Conservation (phyloP, 225 moss, liverwort and hornwort species). For the Climacium dendroides region DNA sequence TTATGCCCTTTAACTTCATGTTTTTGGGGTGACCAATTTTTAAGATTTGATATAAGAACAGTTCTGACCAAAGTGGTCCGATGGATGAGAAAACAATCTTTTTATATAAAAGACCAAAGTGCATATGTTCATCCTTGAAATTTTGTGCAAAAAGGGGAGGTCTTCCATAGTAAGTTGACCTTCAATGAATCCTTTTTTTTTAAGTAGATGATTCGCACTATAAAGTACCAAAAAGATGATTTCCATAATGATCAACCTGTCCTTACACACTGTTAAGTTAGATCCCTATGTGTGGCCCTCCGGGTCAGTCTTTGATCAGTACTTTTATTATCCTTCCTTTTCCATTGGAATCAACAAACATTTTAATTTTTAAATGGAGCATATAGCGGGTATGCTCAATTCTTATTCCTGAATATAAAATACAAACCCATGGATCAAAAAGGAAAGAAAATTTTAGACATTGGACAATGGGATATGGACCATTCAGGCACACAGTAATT, state of each 20-base stretch:
- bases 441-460: neutral
- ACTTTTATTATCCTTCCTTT: neutral
- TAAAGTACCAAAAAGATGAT: neutral
- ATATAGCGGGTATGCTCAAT: neutral
- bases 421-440: neutral
- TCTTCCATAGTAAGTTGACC: neutral
- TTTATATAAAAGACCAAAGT: no score
- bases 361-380: neutral
- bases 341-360: neutral
- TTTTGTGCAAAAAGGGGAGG: neutral
- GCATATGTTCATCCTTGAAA: neutral
- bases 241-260: neutral
- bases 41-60: no score
- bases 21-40: no score
- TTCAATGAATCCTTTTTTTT: neutral
- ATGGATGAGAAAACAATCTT: no score
- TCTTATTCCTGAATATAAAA: neutral
- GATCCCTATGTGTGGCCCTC: neutral
- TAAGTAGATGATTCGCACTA: neutral
- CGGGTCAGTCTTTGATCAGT: neutral
- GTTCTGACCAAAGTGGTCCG: rapidly evolving
- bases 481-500: neutral
- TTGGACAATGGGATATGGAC: neutral
- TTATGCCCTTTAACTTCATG: no score
- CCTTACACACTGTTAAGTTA: neutral